Conservation (phyloP, 2,329 filamentous ascomycete species). For the Colletotrichum caudatum region DNA sequence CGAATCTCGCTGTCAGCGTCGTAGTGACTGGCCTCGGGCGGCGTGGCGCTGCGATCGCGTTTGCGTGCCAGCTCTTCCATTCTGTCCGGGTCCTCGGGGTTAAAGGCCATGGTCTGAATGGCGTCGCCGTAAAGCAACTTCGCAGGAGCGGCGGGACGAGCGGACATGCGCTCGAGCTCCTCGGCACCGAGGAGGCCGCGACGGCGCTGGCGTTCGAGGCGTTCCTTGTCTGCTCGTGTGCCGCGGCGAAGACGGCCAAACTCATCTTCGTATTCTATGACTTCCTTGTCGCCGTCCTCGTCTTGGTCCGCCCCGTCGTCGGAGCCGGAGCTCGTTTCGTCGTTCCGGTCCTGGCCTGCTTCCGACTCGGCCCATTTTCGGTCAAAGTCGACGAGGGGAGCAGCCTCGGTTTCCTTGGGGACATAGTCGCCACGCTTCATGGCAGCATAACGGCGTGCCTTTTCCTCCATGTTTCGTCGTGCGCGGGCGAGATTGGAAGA, state of each 20-base stretch:
- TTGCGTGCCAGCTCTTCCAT: slow-evolving; percentile 85
- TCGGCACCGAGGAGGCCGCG: slow-evolving; percentile 67
- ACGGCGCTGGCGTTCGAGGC: slow-evolving; percentile 67
- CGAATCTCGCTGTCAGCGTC: slow-evolving; percentile 86
- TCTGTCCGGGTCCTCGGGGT: slow-evolving; percentile 75
- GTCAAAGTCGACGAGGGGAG: slow-evolving; percentile 91
- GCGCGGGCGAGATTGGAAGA: slow-evolving; percentile 77
- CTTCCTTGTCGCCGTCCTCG: slow-evolving; percentile 62
- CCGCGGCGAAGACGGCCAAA: slow-evolving; percentile 86
- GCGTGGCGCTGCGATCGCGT: slow-evolving; percentile 83
- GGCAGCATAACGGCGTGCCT: slow-evolving; percentile 86
- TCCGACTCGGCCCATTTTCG: slow-evolving; percentile 88
- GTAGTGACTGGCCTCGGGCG: slow-evolving; percentile 86
- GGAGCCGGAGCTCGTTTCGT: slow-evolving; percentile 63
- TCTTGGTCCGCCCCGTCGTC: slow-evolving; percentile 54
- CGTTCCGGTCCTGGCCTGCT: slow-evolving; percentile 54
- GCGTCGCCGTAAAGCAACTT: slow-evolving; percentile 87
- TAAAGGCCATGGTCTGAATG: slow-evolving; percentile 86
- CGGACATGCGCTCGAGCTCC: slow-evolving; percentile 77
- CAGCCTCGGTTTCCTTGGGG: slow-evolving; percentile 72
- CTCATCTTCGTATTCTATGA: slow-evolving; percentile 92
- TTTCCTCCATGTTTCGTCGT: slow-evolving; percentile 87
- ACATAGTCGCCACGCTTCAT: slow-evolving; percentile 91
- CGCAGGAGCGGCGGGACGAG: slow-evolving; percentile 73
- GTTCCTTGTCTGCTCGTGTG: slow-evolving; percentile 75